Conservation (phyloP, 345 rosid species). For the Eutrema heterophyllum region DNA sequence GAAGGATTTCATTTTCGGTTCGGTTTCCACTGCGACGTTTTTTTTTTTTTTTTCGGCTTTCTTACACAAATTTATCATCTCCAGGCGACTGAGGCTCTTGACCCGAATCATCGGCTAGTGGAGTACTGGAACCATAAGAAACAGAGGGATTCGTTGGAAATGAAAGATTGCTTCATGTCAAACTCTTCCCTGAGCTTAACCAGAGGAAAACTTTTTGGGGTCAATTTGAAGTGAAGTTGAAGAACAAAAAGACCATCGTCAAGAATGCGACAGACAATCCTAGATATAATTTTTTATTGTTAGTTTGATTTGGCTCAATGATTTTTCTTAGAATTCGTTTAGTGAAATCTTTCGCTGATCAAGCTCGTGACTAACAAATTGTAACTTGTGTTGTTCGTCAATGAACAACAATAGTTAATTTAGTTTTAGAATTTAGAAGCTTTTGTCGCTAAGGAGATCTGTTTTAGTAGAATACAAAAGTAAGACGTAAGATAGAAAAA, state of each 20-base stretch:
- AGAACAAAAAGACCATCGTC: background rate
- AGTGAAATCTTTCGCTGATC: background rate
- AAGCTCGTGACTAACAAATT: background rate
- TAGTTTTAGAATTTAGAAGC: background rate
- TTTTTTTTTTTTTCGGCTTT: background rate
- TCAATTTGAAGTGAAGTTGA: conserved; percentile 23
- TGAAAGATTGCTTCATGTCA: background rate
- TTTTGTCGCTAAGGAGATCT: background rate
- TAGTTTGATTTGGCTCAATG: background rate
- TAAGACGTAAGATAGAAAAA: background rate
- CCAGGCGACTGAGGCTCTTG: conserved; percentile 79
- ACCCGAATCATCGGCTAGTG: conserved; percentile 47
- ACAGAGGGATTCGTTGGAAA: background rate
- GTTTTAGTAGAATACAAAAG: background rate
- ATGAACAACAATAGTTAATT: background rate
- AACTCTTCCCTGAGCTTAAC: background rate
- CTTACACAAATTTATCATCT: conserved; percentile 1
- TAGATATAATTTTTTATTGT: background rate
- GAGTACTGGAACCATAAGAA: conserved; percentile 56
- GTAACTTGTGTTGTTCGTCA: background rate
- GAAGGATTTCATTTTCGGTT: background rate
- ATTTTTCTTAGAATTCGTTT: background rate
- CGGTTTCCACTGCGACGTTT: background rate
- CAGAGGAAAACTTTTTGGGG: conserved; percentile 27
- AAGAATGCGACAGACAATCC: background rate